Conservation (phyloP, 306 rosid genomes). For the Morella rubra region DNA sequence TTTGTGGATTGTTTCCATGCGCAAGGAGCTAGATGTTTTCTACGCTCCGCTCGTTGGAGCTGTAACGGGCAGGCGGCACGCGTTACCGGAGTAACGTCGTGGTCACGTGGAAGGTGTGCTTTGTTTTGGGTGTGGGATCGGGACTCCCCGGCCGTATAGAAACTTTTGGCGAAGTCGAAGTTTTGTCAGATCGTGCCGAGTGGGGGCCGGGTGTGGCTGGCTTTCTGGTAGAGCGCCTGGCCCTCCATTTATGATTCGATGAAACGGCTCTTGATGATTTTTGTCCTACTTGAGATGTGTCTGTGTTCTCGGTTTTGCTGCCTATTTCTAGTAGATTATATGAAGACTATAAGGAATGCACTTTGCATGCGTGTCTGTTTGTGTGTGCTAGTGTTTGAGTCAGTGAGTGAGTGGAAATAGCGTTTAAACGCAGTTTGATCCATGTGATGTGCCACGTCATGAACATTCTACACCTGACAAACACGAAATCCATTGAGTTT, state of each 20-base stretch:
- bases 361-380: background rate
- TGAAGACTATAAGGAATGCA: background rate
- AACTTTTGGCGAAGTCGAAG: slow-evolving; percentile 1
- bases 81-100: background rate
- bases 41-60: background rate
- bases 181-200: background rate
- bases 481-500: background rate
- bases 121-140: background rate
- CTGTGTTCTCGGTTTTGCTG: background rate
- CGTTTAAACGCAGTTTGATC: background rate
- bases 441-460: background rate
- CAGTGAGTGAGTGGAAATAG: background rate
- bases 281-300: background rate
- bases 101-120: slow-evolving; percentile 1
- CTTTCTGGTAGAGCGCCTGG: background rate
- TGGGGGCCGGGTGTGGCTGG: background rate
- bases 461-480: background rate
- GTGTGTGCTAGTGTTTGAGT: background rate
- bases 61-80: background rate
- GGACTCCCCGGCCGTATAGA: background rate
- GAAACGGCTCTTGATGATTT: background rate
- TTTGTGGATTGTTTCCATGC: background rate
- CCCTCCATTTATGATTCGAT: background rate
- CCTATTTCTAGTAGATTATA: no score
- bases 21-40: background rate